These are phyloP conservation scores for Tolypocladium tropicale DNA, from an alignment of 2,329 filamentous ascomycete genomes.

Conservation along the genomic window DNA sequence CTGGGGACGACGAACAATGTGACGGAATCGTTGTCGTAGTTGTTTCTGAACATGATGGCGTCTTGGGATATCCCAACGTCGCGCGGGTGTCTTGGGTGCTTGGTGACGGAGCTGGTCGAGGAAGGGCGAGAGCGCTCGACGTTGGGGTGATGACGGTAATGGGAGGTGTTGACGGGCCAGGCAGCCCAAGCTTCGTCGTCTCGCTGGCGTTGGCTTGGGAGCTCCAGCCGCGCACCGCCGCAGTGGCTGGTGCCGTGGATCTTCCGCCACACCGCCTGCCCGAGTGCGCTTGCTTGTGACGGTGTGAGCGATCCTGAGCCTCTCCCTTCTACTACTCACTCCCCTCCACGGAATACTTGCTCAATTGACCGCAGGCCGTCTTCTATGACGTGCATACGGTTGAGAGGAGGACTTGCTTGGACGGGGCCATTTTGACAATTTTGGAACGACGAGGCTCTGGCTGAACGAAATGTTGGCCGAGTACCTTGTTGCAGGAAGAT, in stretches of 20 bases:
- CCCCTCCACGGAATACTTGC: not conserved
- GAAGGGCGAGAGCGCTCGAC: constrained; percentile 1
- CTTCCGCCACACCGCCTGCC: constrained; percentile 10
- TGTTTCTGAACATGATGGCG: constrained; percentile 91
- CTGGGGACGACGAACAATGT: constrained; percentile 71
- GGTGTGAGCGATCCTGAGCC: no score
- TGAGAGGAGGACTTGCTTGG: not conserved
- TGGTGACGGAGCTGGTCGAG: constrained; percentile 1
- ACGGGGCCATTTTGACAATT: no score
- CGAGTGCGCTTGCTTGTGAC: not conserved
- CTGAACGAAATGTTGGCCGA: no score
- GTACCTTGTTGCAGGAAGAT: no score
- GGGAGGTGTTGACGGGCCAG: constrained; percentile 4
- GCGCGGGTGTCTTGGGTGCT: constrained; percentile 2
- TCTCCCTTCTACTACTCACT: no score
- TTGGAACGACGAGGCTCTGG: no score
- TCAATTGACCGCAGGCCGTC: not conserved
- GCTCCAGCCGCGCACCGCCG: constrained; percentile 3
- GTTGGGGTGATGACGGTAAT: not conserved
- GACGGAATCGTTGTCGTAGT: constrained; percentile 99
- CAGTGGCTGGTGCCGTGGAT: constrained; percentile 3
- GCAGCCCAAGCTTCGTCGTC: constrained; percentile 14
- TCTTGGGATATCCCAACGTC: constrained; percentile 1
- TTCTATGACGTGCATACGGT: not conserved
- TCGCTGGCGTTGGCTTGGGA: not conserved